phyloP scores from a whole-genome alignment of 768 basidiomycete genomes.

The Russula foetens region DNA sequence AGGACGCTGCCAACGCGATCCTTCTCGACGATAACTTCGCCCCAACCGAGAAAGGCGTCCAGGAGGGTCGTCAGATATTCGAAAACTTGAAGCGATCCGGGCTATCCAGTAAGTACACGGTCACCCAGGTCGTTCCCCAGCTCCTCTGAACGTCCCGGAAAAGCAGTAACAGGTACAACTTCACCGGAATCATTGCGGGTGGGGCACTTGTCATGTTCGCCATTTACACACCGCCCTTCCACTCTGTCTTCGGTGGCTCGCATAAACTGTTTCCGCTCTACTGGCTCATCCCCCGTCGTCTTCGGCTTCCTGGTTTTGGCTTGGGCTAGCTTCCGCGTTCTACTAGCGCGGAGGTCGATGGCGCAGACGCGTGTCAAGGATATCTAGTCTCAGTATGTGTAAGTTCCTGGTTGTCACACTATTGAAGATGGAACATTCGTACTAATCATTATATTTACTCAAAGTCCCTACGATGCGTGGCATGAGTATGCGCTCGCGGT shows the following conservation, averaged over 20 bases:
- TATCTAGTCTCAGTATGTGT: constrained; percentile 68
- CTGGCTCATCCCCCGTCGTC: constrained; percentile 56
- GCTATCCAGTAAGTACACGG: constrained; percentile 66
- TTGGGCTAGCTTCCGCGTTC: constrained; percentile 54
- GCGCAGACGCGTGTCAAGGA: constrained; percentile 51
- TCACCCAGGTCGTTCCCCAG: constrained; percentile 61
- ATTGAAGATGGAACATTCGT: too few relatives aligned
- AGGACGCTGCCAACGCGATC: constrained; percentile 71
- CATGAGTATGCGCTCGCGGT: constrained; percentile 24
- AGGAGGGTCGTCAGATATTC: constrained; percentile 62
- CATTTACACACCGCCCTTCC: constrained; percentile 60
- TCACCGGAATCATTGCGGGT: constrained; percentile 51
- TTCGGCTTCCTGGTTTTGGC: constrained; percentile 49
- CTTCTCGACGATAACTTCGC: constrained; percentile 66
- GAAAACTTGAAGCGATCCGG: constrained; percentile 61
- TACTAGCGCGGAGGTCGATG: constrained; percentile 48
- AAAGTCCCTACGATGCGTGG: constrained; percentile 41
- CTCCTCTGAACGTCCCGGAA: constrained; percentile 56
- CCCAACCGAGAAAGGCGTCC: constrained; percentile 62
- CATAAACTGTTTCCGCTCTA: constrained; percentile 51
- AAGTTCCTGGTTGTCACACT: constrained; percentile 26
- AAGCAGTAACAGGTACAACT: constrained; percentile 54
- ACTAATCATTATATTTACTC: constrained; percentile 14
- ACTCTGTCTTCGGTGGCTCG: constrained; percentile 60
- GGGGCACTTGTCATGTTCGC: constrained; percentile 60